These are phyloP conservation scores for Boletus sp. DNA, from an alignment of 768 basidiomycete genomes.

Conservation along the genomic window DNA sequence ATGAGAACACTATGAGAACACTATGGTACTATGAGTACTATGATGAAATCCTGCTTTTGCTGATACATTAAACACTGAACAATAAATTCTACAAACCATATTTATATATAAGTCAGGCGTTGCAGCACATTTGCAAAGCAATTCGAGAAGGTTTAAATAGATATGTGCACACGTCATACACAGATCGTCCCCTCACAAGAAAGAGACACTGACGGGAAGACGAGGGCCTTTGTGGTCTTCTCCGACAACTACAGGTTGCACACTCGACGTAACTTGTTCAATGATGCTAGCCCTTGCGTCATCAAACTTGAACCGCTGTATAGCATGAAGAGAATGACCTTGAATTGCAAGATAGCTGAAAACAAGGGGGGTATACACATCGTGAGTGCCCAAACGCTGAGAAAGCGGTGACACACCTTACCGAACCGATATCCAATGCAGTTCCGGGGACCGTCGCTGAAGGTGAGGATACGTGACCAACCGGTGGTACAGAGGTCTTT, in stretches of 20 bases:
- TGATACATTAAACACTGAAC: too few relatives aligned
- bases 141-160: background rate
- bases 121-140: too few relatives aligned
- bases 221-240: conserved; percentile 2
- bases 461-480: conserved; percentile 7
- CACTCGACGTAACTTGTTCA: background rate
- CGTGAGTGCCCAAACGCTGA: background rate
- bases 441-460: conserved; percentile 6
- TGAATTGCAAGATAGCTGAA: conserved; percentile 6
- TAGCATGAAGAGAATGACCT: conserved; percentile 2
- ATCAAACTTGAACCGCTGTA: background rate
- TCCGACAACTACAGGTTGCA: conserved; percentile 8
- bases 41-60: too few relatives aligned
- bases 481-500: conserved; percentile 3
- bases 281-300: background rate
- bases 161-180: background rate
- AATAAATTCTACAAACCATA: too few relatives aligned
- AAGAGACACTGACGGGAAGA: background rate
- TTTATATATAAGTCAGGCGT: too few relatives aligned
- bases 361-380: background rate
- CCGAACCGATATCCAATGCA: conserved; percentile 8
- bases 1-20: too few relatives aligned
- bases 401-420: background rate
- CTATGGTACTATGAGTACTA: too few relatives aligned
- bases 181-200: background rate